Conservation (phyloP, 169 alveolate genomes). For the Cryptosporidium viatorum region DNA sequence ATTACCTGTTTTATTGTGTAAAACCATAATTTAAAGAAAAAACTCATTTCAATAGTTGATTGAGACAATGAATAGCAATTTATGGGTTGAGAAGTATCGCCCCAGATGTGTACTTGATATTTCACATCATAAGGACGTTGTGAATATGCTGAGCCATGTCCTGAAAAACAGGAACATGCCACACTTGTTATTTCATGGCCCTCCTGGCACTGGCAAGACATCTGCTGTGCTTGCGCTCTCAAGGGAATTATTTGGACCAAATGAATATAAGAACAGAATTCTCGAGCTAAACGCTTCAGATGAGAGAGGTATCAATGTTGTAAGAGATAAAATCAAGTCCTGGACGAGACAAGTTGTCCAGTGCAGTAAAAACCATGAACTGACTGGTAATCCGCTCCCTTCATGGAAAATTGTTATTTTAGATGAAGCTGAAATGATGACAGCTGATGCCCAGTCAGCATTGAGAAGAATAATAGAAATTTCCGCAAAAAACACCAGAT, state of each 20-base stretch:
- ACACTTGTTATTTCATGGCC: conserved; percentile 96
- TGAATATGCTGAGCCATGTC: conserved; percentile 83
- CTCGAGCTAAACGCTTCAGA: conserved; percentile 99
- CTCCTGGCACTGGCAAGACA: conserved; percentile 99
- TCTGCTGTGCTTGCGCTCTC: conserved; percentile 96
- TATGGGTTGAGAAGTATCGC: conserved; percentile 89
- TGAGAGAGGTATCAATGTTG: conserved; percentile 97
- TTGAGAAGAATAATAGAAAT: conserved; percentile 97
- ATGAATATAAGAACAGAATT: conserved; percentile 92
- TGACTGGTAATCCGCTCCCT: conserved; percentile 88
- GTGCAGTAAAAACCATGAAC: conserved; percentile 84
- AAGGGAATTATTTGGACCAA: conserved; percentile 93
- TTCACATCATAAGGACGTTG: conserved; percentile 85
- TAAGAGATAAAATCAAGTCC: conserved; percentile 96
- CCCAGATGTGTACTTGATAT: conserved; percentile 84
- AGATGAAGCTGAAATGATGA: conserved; percentile 99
- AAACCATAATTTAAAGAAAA: neutral
- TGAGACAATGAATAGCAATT: conserved; percentile 77
- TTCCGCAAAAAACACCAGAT: conserved; percentile 94
- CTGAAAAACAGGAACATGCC: conserved; percentile 88
- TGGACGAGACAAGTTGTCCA: conserved; percentile 95
- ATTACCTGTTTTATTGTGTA: neutral
- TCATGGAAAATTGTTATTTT: conserved; percentile 95
- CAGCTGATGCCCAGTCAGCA: conserved; percentile 99
- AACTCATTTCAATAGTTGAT: neutral